phyloP scores from a whole-genome alignment of 495 filamentous ascomycete genomes.

The Lasiosphaeris hirsuta region DNA sequence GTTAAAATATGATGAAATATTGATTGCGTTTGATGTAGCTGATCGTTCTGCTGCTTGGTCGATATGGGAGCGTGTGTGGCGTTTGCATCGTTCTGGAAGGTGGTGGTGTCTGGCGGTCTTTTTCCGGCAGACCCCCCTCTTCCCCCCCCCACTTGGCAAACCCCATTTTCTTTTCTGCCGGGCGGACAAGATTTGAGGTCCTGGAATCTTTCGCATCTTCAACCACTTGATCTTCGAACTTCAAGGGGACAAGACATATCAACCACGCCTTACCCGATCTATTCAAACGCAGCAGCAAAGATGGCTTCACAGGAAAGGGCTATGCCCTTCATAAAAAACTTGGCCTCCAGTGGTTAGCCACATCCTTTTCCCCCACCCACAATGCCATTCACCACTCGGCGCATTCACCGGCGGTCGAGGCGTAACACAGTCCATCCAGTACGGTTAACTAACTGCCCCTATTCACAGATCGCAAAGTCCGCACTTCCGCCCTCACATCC shows the following conservation, averaged over 20 bases:
- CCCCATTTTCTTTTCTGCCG: conserved; percentile 27
- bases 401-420: not conserved
- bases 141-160: not conserved
- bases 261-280: not conserved
- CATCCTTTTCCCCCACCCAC: not conserved
- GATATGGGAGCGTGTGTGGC: too few relatives aligned
- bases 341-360: conserved; percentile 49
- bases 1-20: too few relatives aligned
- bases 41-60: too few relatives aligned
- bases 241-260: not conserved
- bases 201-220: conserved; percentile 7
- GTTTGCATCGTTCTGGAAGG: too few relatives aligned
- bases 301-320: conserved; percentile 44
- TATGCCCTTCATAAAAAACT: conserved; percentile 52
- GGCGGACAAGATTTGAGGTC: conserved; percentile 33
- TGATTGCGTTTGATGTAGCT: too few relatives aligned
- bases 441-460: not conserved
- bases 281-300: conserved; percentile 12
- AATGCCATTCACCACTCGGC: not conserved
- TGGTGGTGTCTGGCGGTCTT: too few relatives aligned
- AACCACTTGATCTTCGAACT: not conserved
- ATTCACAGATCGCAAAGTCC: conserved; percentile 67
- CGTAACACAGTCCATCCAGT: not conserved
- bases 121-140: too few relatives aligned
- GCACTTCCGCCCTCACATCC: conserved; percentile 75